Evolutionary conservation across 768 basidiomycete genomes (phyloP).

Genomic region (Tulasnella sp.): DNA sequence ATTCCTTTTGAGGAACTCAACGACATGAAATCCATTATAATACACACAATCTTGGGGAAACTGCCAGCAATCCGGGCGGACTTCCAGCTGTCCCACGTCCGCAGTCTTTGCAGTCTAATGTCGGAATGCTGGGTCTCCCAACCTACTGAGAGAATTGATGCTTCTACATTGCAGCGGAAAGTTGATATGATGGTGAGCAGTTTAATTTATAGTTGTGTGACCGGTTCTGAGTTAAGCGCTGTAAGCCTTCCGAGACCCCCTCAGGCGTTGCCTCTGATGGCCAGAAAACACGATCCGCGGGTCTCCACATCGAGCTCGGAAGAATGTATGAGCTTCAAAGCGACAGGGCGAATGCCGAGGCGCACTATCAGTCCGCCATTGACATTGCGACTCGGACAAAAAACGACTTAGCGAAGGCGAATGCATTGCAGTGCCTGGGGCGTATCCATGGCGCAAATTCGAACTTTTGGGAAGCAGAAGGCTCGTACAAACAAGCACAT

Average conservation of each 20-base stretch:
- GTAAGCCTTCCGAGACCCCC: neutral
- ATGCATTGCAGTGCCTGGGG: neutral
- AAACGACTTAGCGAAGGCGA: neutral
- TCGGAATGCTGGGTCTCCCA: neutral
- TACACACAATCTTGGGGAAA: neutral
- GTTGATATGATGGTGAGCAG: neutral
- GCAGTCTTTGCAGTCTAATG: neutral
- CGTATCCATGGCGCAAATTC: neutral
- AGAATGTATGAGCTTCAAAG: neutral
- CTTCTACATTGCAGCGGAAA: neutral
- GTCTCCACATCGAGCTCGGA: neutral
- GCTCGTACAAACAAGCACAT: too few relatives aligned
- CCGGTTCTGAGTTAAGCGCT: neutral
- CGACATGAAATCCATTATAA: neutral
- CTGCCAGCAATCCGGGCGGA: neutral
- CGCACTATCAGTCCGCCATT: neutral
- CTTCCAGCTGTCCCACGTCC: neutral
- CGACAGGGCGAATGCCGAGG: neutral
- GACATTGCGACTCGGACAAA: neutral
- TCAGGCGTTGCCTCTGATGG: neutral
- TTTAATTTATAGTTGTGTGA: neutral
- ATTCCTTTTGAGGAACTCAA: neutral
- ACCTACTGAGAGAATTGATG: neutral
- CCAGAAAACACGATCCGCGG: neutral
- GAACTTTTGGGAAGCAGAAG: too few relatives aligned